Evolutionary conservation across 75 land plant species (phyloP).

Genomic region (Pseudotsuga menziesii): DNA sequence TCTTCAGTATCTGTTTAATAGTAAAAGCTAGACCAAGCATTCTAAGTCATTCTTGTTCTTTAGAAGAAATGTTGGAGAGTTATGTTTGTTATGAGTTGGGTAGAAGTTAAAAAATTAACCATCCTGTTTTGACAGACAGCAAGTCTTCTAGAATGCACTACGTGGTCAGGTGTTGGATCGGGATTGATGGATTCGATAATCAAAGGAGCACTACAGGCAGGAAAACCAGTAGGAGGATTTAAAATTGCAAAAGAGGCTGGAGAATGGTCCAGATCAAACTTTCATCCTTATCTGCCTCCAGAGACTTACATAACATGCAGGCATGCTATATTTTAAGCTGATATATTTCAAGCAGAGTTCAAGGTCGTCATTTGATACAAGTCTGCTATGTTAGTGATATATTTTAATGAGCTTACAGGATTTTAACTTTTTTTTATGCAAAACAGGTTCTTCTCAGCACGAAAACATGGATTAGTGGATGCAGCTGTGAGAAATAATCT

Average conservation of each 20-base stretch:
- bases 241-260: slow-evolving; percentile 84
- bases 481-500: slow-evolving; percentile 57
- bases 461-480: slow-evolving; percentile 91
- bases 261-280: slow-evolving; percentile 64
- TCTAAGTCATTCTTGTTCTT: not conserved
- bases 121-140: slow-evolving; percentile 50
- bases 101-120: not conserved
- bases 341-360: not conserved
- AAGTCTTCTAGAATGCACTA: slow-evolving; percentile 70
- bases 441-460: slow-evolving; percentile 87
- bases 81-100: not conserved
- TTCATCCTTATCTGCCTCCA: slow-evolving; percentile 71
- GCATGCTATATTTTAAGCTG: slow-evolving; percentile 21
- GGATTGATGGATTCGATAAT: slow-evolving; percentile 95
- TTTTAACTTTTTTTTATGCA: not conserved
- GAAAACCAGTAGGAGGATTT: slow-evolving; percentile 84
- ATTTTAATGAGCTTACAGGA: not conserved
- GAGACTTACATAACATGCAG: slow-evolving; percentile 86
- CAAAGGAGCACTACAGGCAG: slow-evolving; percentile 77
- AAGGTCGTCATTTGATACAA: not conserved
- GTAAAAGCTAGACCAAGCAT: not conserved
- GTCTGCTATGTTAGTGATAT: not conserved
- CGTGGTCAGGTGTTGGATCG: slow-evolving; percentile 94
- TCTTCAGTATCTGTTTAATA: not conserved
- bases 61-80: not conserved